These are phyloP conservation scores for Suillus plorans DNA, from an alignment of 768 basidiomycete genomes.

Conservation along the genomic window DNA sequence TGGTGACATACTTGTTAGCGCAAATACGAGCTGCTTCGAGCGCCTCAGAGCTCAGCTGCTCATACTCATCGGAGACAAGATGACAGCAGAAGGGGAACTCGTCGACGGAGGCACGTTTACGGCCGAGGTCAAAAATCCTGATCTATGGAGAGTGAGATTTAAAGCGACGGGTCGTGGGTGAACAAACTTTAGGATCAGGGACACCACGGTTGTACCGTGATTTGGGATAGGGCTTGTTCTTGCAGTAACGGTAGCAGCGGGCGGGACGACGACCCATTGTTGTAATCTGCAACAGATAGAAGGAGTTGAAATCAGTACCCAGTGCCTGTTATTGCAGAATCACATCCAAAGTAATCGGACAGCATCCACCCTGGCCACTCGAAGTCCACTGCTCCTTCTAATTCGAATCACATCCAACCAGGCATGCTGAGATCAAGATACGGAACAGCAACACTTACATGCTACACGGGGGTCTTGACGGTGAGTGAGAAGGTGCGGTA, in stretches of 20 bases:
- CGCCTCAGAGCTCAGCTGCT: slow-evolving; percentile 94
- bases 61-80: slow-evolving; percentile 97
- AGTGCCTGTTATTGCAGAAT: not conserved
- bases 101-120: slow-evolving; percentile 95
- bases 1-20: slow-evolving; percentile 99
- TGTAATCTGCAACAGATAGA: slow-evolving; percentile 12
- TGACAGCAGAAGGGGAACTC: slow-evolving; percentile 99
- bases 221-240: slow-evolving; percentile 99
- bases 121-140: slow-evolving; percentile 93
- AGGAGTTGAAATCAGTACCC: not conserved
- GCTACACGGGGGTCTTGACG: not conserved
- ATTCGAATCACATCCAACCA: not conserved
- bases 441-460: not conserved
- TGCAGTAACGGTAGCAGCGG: slow-evolving; percentile 99
- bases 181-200: slow-evolving; percentile 83
- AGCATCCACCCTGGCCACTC: slow-evolving; percentile 2
- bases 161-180: not conserved
- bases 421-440: not conserved
- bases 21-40: slow-evolving; percentile 99
- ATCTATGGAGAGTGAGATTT: slow-evolving; percentile 53
- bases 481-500: not conserved
- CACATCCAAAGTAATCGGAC: not conserved
- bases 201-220: slow-evolving; percentile 98
- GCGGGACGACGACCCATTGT: slow-evolving; percentile 97
- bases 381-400: not conserved